Evolutionary conservation across 352 stramenopile genomes (phyloP).

Genomic region (Globisporangium megalacanthum): DNA sequence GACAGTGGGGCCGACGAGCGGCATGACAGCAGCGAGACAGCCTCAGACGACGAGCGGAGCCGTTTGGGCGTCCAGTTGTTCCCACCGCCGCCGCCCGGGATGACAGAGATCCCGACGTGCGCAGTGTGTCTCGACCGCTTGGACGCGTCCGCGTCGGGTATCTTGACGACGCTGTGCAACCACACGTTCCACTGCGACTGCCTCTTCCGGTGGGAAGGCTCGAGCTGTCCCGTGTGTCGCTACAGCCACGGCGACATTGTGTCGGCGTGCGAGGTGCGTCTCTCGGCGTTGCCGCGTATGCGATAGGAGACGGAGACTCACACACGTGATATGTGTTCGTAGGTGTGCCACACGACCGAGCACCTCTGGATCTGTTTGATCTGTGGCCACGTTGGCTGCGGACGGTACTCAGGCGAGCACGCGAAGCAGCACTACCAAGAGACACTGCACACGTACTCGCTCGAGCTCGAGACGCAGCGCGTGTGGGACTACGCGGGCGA

Average conservation of each 20-base stretch:
- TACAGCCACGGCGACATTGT: slow-evolving; percentile 94
- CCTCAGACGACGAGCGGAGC: slow-evolving; percentile 11
- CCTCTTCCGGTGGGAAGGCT: slow-evolving; percentile 92
- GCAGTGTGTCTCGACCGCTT: slow-evolving; percentile 90
- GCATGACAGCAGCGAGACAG: slow-evolving; percentile 6
- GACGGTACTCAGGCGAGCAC: slow-evolving; percentile 93
- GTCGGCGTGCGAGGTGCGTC: slow-evolving; percentile 81
- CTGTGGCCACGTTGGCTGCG: slow-evolving; percentile 94
- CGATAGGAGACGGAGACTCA: background rate
- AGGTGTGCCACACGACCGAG: slow-evolving; percentile 89
- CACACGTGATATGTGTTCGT: background rate
- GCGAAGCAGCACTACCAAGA: slow-evolving; percentile 93
- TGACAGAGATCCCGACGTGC: slow-evolving; percentile 88
- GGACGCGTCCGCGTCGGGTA: slow-evolving; percentile 79
- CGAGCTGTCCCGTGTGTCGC: slow-evolving; percentile 94
- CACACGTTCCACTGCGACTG: slow-evolving; percentile 98
- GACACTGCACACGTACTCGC: slow-evolving; percentile 92
- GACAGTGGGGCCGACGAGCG: slow-evolving; percentile 18
- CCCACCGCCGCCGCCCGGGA: slow-evolving; percentile 50
- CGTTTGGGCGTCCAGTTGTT: slow-evolving; percentile 30
- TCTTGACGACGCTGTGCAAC: slow-evolving; percentile 97
- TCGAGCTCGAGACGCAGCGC: slow-evolving; percentile 93
- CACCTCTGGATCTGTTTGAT: slow-evolving; percentile 97
- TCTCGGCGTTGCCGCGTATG: background rate
- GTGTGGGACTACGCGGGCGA: slow-evolving; percentile 96